A percentile compares a stretch with the other conserved stretches of the same genome.
Conservation (phyloP, 371 early-diverging fungal genomes). For the Mucor piriformis region DNA sequence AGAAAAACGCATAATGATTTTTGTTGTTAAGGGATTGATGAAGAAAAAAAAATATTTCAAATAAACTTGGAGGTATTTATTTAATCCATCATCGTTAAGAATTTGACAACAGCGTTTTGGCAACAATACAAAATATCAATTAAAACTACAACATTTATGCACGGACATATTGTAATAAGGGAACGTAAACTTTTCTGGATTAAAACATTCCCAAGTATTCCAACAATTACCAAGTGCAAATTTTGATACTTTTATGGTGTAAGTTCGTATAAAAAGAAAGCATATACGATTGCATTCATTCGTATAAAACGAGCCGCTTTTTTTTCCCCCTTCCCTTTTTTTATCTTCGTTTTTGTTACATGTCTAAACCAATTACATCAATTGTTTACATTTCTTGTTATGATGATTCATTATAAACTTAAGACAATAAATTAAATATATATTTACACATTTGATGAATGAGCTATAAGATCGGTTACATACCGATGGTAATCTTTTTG, state of each 20-base stretch:
- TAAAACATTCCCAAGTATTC: not conserved
- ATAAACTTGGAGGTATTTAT: not conserved
- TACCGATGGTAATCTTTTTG: conserved; percentile 3
- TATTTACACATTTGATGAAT: not conserved
- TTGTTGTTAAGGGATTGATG: not conserved
- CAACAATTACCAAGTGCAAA: no score
- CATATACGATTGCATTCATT: not conserved
- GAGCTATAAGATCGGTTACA: not conserved
- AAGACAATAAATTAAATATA: not conserved
- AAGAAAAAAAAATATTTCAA: not conserved
- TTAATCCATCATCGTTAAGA: not conserved
- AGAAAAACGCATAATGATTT: conserved; percentile 23
- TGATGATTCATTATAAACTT: no score
- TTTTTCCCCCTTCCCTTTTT: not conserved
- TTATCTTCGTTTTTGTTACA: not conserved
- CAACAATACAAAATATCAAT: not conserved
- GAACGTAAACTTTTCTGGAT: not conserved
- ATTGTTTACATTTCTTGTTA: not conserved
- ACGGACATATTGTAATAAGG: not conserved
- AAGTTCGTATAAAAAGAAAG: not conserved
- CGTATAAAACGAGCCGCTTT: not conserved
- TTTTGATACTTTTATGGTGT: not conserved
- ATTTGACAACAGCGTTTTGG: conserved; percentile 11
- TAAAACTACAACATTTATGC: conserved; percentile 6
- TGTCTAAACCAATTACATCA: no score